These are phyloP conservation scores for Aspergillus ibericus DNA, from an alignment of 2,329 filamentous ascomycete species.

Conservation along the genomic window DNA sequence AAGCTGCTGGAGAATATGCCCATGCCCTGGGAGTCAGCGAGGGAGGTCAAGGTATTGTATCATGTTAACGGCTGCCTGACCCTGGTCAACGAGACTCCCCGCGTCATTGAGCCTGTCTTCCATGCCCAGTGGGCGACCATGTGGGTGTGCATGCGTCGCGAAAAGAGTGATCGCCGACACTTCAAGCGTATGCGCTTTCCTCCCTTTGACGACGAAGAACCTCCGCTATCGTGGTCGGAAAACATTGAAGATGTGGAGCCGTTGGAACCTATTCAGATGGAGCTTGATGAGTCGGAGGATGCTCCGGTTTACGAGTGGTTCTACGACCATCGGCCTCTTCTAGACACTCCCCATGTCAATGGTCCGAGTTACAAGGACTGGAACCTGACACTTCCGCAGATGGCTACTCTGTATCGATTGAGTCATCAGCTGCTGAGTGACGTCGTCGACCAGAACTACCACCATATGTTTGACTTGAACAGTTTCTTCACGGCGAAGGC, in stretches of 20 bases:
- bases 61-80: constrained; percentile 98
- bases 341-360: constrained; percentile 91
- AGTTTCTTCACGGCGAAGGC: constrained; percentile 96
- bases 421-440: constrained; percentile 90
- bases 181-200: constrained; percentile 99
- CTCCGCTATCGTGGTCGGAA: constrained; percentile 94
- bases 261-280: constrained; percentile 96
- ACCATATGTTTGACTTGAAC: constrained; percentile 93
- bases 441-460: constrained; percentile 94
- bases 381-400: constrained; percentile 91
- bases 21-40: constrained; percentile 97
- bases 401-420: constrained; percentile 90
- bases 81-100: constrained; percentile 91
- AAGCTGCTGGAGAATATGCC: constrained; percentile 99
- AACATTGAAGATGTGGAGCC: constrained; percentile 99
- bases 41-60: constrained; percentile 96
- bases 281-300: constrained; percentile 92
- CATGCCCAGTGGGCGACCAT: constrained; percentile 99
- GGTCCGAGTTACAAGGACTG: constrained; percentile 95
- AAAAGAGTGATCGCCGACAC: constrained; percentile 91
- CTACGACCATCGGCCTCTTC: constrained; percentile 87
- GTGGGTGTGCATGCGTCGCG: constrained; percentile 98
- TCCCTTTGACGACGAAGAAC: constrained; percentile 97
- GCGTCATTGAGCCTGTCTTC: constrained; percentile 96
- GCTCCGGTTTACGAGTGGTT: constrained; percentile 93